These are phyloP conservation scores for Climacium dendroides DNA, from an alignment of 225 moss, liverwort and hornwort genomes.

Conservation along the genomic window DNA sequence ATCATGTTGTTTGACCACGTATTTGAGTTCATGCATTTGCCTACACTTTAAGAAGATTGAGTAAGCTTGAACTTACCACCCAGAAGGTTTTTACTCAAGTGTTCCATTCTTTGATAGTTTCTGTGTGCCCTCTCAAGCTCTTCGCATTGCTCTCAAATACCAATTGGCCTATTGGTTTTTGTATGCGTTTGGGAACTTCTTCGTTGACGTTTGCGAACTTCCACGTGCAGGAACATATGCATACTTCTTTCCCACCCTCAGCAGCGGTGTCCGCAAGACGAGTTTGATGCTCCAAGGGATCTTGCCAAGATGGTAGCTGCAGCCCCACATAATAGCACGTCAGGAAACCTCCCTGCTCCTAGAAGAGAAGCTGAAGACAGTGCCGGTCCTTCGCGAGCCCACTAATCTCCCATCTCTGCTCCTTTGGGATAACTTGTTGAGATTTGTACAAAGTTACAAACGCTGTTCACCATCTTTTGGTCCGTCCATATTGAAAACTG, in stretches of 20 bases:
- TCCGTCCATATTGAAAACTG: not conserved
- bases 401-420: not conserved
- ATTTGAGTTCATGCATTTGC: not conserved
- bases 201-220: not conserved
- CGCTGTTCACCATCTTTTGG: not conserved
- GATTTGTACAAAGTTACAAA: slow-evolving; percentile 1
- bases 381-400: slow-evolving; percentile 14
- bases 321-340: slow-evolving; percentile 33
- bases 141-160: not conserved
- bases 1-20: not conserved
- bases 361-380: slow-evolving; percentile 30
- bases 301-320: slow-evolving; percentile 41
- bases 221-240: slow-evolving; percentile 43
- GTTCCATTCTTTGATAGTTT: not conserved
- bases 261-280: slow-evolving; percentile 66
- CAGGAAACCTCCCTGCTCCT: slow-evolving; percentile 31
- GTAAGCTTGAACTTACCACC: not conserved
- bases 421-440: not conserved
- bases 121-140: not conserved
- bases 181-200: not conserved
- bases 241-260: slow-evolving; percentile 71
- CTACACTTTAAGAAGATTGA: not conserved
- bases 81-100: not conserved
- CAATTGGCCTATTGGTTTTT: not conserved
- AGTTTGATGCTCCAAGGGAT: slow-evolving; percentile 55